Percentiles rank a stretch among this genome's conserved stretches.
phyloP scores from a whole-genome alignment of 1,284 basidiomycete species.

The Pseudozyma tsukubaensis region DNA sequence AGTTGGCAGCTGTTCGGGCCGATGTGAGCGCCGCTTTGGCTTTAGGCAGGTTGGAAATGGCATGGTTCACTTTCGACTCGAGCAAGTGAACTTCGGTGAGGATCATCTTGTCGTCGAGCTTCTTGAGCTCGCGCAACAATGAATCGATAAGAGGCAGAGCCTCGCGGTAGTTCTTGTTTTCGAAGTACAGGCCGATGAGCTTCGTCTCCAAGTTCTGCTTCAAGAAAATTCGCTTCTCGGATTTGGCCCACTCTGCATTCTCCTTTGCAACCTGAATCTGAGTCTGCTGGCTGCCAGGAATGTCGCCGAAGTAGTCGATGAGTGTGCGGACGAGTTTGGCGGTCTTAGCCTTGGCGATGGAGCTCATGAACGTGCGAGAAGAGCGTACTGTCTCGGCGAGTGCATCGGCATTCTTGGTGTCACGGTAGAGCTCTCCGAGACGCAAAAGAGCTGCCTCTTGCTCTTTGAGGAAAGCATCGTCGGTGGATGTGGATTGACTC shows the following conservation, averaged over 20 bases:
- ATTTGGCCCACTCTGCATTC: slow-evolving; percentile 91
- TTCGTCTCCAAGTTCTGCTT: slow-evolving; percentile 94
- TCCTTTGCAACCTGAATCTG: slow-evolving; percentile 89
- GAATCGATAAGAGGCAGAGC: slow-evolving; percentile 85
- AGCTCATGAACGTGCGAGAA: slow-evolving; percentile 89
- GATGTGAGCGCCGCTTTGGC: slow-evolving; percentile 95
- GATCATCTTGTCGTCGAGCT: slow-evolving; percentile 96
- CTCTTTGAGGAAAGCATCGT: slow-evolving; percentile 77
- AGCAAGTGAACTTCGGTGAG: slow-evolving; percentile 95
- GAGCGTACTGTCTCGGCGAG: slow-evolving; percentile 87
- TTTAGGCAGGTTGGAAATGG: slow-evolving; percentile 89
- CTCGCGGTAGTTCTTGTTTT: slow-evolving; percentile 80
- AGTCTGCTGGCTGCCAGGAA: slow-evolving; percentile 80
- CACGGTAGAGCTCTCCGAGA: slow-evolving; percentile 87
- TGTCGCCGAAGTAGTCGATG: slow-evolving; percentile 85
- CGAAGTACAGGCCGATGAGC: slow-evolving; percentile 84
- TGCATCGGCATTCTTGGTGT: slow-evolving; percentile 84
- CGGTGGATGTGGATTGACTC: slow-evolving; percentile 48
- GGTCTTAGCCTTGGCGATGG: slow-evolving; percentile 96
- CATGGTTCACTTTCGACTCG: slow-evolving; percentile 89
- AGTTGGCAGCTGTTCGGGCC: slow-evolving; percentile 91
- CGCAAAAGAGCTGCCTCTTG: slow-evolving; percentile 88
- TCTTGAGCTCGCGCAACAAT: slow-evolving; percentile 88
- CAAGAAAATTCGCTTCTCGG: slow-evolving; percentile 92
- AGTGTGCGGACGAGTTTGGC: slow-evolving; percentile 89